phyloP scores from a whole-genome alignment of 1,139 yeast genomes.

The Magnusiomyces ingens region DNA sequence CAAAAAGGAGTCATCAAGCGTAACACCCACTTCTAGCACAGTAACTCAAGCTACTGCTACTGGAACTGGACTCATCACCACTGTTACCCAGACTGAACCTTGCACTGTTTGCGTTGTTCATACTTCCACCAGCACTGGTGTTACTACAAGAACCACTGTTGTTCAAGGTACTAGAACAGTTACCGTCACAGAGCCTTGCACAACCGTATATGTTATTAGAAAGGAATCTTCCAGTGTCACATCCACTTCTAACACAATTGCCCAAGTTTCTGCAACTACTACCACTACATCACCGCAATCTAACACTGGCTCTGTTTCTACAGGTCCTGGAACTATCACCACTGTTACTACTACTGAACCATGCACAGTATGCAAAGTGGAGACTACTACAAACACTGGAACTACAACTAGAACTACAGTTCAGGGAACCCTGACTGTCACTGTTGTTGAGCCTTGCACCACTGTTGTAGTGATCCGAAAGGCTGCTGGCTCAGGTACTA shows the following conservation, averaged over 20 bases:
- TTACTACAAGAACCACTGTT: neutral
- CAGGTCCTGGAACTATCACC: neutral
- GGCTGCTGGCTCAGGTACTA: too few relatives aligned
- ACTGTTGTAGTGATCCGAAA: neutral
- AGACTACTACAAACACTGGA: neutral
- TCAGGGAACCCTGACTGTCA: neutral
- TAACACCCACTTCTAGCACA: neutral
- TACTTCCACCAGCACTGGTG: neutral
- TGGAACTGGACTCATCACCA: neutral
- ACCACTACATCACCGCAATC: neutral
- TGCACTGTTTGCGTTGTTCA: neutral
- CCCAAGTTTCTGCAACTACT: neutral
- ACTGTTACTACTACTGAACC: neutral
- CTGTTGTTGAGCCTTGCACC: slow-evolving; percentile 1
- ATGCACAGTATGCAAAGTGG: neutral
- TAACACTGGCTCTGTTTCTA: neutral
- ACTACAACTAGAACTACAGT: neutral
- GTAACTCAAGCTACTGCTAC: neutral
- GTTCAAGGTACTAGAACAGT: neutral
- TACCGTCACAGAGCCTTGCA: slow-evolving; percentile 1
- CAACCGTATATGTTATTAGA: neutral
- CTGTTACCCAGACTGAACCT: neutral
- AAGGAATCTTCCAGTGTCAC: neutral
- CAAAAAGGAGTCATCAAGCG: neutral
- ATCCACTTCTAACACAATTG: neutral